Evolutionary conservation across 306 rosid species (phyloP).

Genomic region (Begonia loranthoides): DNA sequence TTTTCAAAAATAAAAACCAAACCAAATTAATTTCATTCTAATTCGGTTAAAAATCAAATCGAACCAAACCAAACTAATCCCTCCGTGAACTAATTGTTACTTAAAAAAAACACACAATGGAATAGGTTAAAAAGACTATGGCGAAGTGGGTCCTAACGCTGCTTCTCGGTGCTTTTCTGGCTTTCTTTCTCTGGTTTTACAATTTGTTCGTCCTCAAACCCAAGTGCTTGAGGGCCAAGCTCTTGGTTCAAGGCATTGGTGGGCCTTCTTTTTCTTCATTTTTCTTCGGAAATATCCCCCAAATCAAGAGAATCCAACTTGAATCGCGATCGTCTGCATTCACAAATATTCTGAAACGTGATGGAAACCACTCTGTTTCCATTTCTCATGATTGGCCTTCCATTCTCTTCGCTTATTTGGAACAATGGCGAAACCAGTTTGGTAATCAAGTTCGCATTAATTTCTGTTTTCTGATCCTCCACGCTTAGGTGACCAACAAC

Average conservation of each 20-base stretch:
- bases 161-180: conserved; percentile 18
- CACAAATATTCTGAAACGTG: neutral
- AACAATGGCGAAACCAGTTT: conserved; percentile 35
- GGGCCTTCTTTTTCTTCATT: conserved; percentile 52
- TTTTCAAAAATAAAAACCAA: too few species aligned
- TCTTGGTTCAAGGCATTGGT: conserved; percentile 45
- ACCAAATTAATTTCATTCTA: too few species aligned
- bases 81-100: too few species aligned
- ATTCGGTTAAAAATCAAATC: too few species aligned
- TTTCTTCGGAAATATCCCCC: conserved; percentile 38
- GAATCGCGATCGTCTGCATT: conserved; percentile 5
- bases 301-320: conserved; percentile 28
- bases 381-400: conserved; percentile 39
- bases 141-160: conserved; percentile 1
- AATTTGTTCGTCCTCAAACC: conserved; percentile 26
- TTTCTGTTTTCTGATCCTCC: neutral
- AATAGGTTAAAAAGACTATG: too few species aligned
- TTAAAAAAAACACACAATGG: too few species aligned
- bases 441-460: conserved; percentile 15
- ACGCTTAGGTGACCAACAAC: neutral
- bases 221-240: conserved; percentile 32
- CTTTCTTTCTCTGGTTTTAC: conserved; percentile 9
- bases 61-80: too few species aligned
- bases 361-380: neutral
- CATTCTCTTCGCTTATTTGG: conserved; percentile 29